Evolutionary conservation across 2,329 filamentous ascomycete species (phyloP), one percentile per base, ranked within the genome.

Genomic region (Penicillium thymicola): DNA sequence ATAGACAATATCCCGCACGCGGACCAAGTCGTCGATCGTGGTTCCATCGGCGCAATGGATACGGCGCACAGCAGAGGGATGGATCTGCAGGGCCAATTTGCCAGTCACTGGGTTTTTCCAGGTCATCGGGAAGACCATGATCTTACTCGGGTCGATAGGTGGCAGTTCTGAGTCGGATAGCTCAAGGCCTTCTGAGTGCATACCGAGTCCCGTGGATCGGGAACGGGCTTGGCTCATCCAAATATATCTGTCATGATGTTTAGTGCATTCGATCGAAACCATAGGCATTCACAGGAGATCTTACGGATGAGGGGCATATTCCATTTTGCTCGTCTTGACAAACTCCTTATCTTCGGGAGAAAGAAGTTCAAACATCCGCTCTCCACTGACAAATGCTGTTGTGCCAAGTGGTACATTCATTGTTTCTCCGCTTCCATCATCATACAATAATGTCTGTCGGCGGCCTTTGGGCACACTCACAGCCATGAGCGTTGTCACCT

Each of bases 61-160:
- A 66, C 83, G 85, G 47, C 86, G 82, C 44, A 90, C 80, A 0
- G 89, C 88, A 8, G 84, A 86, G 0, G 89, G 89, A 63, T 92
- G 89, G 38, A 92, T 79, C 71, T 92, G 89, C 23, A 92, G 76
- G 1, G 89, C 86, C 8, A 90, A 76, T 11, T 81, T 79, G 8
- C 85, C 86, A 0, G 87, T 91, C 3, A 86, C 79, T 0, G 89
- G 88, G 68, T 92, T 92, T 65, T 83, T 83, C 89, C 89, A 93
- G 72, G 82, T 85, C 84, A 92, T 88, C 25, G 89, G 89, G 38
- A 91, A 78, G 59, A 87, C 77, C 75, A 90, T 85, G 68, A 92
- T 85, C 70, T 89, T 87, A 28, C 78, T 75, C 46, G 82, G 70
- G 18, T 90, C 85, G 59, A 91, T 78, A 1, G 82, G 79, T 1